Conservation (phyloP, 768 basidiomycete species). For the Trichaptum fuscoviolaceum region DNA sequence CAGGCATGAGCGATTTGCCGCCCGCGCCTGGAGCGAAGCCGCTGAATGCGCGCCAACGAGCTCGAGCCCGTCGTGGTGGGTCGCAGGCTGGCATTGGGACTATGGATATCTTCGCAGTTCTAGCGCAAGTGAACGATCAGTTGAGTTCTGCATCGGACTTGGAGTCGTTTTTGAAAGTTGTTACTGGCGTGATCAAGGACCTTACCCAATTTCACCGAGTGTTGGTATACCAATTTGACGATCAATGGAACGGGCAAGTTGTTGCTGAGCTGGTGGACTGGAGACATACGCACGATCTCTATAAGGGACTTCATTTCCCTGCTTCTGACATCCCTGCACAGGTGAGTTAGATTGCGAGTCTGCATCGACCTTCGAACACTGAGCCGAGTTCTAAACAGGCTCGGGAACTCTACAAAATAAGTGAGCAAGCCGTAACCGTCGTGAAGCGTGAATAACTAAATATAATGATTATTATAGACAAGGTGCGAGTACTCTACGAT, state of each 20-base stretch:
- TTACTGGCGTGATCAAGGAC: constrained; percentile 71
- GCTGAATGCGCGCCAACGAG: constrained; percentile 6
- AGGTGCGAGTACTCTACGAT: constrained; percentile 73
- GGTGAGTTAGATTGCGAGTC: constrained; percentile 25
- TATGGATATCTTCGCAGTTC: constrained; percentile 77
- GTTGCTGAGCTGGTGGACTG: constrained; percentile 80
- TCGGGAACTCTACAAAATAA: constrained; percentile 16
- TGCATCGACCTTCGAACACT: constrained; percentile 1
- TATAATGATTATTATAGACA: constrained; percentile 38
- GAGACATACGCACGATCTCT: constrained; percentile 67
- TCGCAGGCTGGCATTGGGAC: constrained; percentile 42
- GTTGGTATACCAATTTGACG: constrained; percentile 79
- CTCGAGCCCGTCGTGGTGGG: constrained; percentile 15
- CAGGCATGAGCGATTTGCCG: constrained; percentile 1
- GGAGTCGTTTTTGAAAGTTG: constrained; percentile 64
- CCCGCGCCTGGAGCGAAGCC: constrained; percentile 2
- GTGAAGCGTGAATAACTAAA: constrained; percentile 2
- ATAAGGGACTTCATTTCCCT: constrained; percentile 67
- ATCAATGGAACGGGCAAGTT: constrained; percentile 72
- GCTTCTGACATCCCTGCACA: constrained; percentile 65
- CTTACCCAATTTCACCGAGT: constrained; percentile 79
- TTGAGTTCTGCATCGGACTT: constrained; percentile 60
- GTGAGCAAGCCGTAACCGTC: constrained; percentile 7
- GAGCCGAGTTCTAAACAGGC: constrained; percentile 9
- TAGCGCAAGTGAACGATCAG: constrained; percentile 79